Percentiles rank a stretch among this genome's conserved stretches.
Evolutionary conservation across 2,329 filamentous ascomycete genomes (phyloP).

Genomic region (Diplodia intermedia): DNA sequence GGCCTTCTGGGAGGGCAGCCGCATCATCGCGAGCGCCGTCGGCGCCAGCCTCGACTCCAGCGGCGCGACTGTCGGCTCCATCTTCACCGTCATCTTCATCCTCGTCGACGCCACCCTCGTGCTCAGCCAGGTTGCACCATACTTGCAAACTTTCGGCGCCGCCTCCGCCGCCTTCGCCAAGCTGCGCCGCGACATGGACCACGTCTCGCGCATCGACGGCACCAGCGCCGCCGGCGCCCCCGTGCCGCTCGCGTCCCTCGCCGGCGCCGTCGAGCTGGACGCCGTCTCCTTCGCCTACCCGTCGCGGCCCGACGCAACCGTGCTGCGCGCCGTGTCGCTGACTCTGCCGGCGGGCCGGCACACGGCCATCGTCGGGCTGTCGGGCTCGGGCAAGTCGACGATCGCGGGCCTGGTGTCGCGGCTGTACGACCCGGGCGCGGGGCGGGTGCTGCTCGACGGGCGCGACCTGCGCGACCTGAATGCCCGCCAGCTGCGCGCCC

Average conservation of each 20-base stretch:
- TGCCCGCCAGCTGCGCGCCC: constrained; percentile 45
- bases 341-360: constrained; percentile 46
- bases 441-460: constrained; percentile 47
- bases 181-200: constrained; percentile 65
- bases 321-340: constrained; percentile 49
- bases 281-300: constrained; percentile 53
- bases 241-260: constrained; percentile 44
- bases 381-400: constrained; percentile 55
- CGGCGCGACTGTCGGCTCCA: constrained; percentile 53
- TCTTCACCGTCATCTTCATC: constrained; percentile 63
- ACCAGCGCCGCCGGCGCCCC: constrained; percentile 53
- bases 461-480: constrained; percentile 49
- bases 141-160: constrained; percentile 58
- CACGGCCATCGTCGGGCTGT: constrained; percentile 44
- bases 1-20: constrained; percentile 72
- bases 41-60: constrained; percentile 38
- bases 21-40: constrained; percentile 57
- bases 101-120: constrained; percentile 60
- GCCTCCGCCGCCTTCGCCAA: constrained; percentile 64
- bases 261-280: constrained; percentile 35
- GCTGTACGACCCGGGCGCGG: constrained; percentile 50
- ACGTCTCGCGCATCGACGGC: constrained; percentile 49
- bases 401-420: constrained; percentile 48
- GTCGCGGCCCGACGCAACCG: constrained; percentile 48
- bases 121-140: constrained; percentile 55